Evolutionary conservation across 169 alveolate genomes (phyloP).

Genomic region (Eimeria maxima): DNA sequence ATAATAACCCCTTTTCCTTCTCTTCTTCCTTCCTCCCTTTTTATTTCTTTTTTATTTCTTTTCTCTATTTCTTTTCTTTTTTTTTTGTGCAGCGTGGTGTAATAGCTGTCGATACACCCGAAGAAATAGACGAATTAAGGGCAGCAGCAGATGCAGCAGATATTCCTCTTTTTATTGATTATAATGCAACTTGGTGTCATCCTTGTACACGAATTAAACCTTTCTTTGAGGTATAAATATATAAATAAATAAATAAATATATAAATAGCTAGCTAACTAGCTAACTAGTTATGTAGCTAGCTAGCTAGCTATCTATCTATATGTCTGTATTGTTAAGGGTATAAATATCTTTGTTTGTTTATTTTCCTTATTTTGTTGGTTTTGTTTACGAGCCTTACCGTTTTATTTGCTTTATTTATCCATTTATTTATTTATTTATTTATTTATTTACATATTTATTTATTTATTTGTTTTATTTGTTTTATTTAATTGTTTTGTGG

Average conservation of each 20-base stretch:
- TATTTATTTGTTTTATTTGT: too few relatives aligned
- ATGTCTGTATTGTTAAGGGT: neutral
- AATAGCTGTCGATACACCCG: neutral
- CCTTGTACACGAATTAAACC: conserved; percentile 70
- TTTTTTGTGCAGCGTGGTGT: neutral
- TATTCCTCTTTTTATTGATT: neutral
- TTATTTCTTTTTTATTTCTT: conserved; percentile 64
- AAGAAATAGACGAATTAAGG: neutral
- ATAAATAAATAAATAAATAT: too few relatives aligned
- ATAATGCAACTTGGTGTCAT: conserved; percentile 70
- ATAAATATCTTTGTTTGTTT: neutral
- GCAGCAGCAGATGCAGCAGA: neutral
- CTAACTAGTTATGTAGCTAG: neutral
- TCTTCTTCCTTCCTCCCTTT: conserved; percentile 1
- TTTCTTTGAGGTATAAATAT: neutral
- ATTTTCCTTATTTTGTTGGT: neutral
- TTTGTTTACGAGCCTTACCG: neutral
- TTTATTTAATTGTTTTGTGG: too few relatives aligned
- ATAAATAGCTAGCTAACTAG: neutral
- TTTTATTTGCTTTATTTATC: too few relatives aligned
- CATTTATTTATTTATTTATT: too few relatives aligned
- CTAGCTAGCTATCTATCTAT: neutral
- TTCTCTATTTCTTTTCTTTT: neutral
- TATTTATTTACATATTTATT: too few relatives aligned
- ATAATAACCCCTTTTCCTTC: neutral